Evolutionary conservation across 257 asterid genomes (phyloP).

Genomic region (Petrea volubilis): DNA sequence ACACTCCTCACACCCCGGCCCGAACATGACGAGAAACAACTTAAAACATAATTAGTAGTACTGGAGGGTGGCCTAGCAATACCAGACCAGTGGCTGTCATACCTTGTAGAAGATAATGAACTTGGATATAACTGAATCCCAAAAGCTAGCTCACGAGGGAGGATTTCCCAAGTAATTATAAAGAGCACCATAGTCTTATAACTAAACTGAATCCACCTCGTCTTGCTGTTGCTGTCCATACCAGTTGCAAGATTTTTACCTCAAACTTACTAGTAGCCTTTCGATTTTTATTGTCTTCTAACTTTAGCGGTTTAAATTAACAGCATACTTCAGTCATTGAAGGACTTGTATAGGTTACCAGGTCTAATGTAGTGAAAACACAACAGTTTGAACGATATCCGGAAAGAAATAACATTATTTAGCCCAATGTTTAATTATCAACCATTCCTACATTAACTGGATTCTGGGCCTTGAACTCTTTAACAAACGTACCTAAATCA

Average conservation of each 20-base stretch:
- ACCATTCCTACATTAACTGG: background rate
- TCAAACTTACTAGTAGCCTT: background rate
- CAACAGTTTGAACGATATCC: background rate
- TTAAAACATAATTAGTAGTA: no score
- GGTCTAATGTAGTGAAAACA: background rate
- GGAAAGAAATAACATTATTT: background rate
- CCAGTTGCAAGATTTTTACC: constrained; percentile 7
- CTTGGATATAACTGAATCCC: no score
- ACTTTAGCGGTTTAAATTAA: background rate
- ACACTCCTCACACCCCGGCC: no score
- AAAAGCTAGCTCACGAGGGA: no score
- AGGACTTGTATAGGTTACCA: background rate
- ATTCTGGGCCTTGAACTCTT: background rate
- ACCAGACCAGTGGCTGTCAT: no score
- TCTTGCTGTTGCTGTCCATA: constrained; percentile 12
- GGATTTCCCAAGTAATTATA: no score
- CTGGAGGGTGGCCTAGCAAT: no score
- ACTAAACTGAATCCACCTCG: background rate
- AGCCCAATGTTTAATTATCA: background rate
- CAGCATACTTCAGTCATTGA: background rate
- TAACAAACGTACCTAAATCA: background rate
- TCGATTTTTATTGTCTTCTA: background rate
- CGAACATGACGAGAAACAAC: no score
- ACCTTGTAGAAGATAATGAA: no score
- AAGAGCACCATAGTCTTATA: constrained; percentile 18